Evolutionary conservation across 73 alveolate genomes (phyloP).

Genomic region (Tetrahymena elliotti): DNA sequence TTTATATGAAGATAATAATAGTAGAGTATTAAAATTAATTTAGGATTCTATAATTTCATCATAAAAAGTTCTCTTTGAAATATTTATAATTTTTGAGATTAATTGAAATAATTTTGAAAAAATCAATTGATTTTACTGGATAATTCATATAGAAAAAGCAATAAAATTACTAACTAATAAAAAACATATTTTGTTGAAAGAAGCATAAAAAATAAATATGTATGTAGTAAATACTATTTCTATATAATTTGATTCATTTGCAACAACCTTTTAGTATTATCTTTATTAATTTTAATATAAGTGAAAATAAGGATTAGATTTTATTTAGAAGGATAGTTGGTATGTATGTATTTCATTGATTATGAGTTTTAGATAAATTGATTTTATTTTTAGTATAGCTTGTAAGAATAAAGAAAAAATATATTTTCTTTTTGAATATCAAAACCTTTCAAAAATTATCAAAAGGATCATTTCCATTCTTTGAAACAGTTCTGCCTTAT

Average conservation of each 20-base stretch:
- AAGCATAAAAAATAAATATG: background rate
- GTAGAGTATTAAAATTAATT: too few relatives aligned
- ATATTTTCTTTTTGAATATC: background rate
- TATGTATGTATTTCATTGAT: background rate
- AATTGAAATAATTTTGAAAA: too few relatives aligned
- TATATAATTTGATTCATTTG: background rate
- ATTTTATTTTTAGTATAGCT: background rate
- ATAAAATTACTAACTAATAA: too few relatives aligned
- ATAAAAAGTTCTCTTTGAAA: background rate
- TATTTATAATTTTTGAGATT: too few relatives aligned
- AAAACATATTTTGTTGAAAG: background rate
- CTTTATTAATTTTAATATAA: background rate
- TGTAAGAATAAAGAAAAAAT: background rate
- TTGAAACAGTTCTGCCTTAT: slow-evolving; percentile 1
- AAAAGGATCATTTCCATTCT: slow-evolving; percentile 22
- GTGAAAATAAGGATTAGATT: background rate
- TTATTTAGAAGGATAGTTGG: background rate
- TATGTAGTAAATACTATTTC: background rate
- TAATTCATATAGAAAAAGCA: too few relatives aligned
- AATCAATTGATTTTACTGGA: background rate
- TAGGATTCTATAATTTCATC: background rate
- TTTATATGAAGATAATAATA: too few relatives aligned
- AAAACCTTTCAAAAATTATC: slow-evolving; percentile 22
- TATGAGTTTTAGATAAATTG: background rate
- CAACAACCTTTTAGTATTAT: background rate